These are phyloP conservation scores for Cetraspora pellucida DNA, from an alignment of 192 early-diverging fungal genomes.

Conservation along the genomic window DNA sequence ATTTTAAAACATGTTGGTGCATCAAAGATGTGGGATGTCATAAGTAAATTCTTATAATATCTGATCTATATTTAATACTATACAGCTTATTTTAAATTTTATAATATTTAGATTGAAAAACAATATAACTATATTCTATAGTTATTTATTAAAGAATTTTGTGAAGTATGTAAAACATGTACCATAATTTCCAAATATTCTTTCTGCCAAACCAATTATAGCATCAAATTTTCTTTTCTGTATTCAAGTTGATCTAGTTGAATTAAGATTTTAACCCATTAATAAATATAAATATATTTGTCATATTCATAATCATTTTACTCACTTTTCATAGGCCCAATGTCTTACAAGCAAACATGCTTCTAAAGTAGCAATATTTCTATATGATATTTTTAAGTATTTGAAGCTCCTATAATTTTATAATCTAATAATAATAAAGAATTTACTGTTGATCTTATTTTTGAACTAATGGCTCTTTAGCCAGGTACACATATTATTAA, in stretches of 20 bases:
- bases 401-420: background rate
- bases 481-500: background rate
- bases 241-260: background rate
- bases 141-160: background rate
- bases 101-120: background rate
- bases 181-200: background rate
- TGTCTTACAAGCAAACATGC: background rate
- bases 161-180: background rate
- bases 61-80: background rate
- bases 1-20: background rate
- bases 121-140: background rate
- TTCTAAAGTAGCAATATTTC: background rate
- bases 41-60: background rate
- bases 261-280: too few species aligned
- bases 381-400: conserved; percentile 4
- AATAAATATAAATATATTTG: background rate
- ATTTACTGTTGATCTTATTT: conserved; percentile 4
- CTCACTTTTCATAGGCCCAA: background rate
- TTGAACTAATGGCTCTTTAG: background rate
- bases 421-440: background rate
- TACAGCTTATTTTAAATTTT: background rate
- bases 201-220: background rate
- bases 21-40: background rate
- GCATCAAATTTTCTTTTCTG: background rate
- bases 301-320: background rate